Evolutionary conservation across 2,329 filamentous ascomycete species (phyloP).

Genomic region (Metarhizium brunneum): DNA sequence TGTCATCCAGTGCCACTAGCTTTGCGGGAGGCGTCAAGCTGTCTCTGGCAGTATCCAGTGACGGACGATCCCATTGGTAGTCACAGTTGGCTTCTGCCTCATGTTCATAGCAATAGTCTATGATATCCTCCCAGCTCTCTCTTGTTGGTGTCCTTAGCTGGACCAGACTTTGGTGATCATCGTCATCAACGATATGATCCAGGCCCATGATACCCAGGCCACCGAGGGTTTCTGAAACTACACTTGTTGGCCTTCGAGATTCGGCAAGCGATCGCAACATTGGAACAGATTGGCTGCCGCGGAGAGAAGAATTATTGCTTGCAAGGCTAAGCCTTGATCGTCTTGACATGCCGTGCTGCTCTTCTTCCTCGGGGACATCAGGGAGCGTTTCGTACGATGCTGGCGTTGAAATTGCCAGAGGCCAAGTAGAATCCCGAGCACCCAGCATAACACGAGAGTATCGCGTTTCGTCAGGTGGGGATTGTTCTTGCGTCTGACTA

Average conservation of each 20-base stretch:
- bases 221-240: conserved; percentile 44
- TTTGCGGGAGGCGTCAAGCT: conserved; percentile 12
- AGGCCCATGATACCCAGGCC: conserved; percentile 29
- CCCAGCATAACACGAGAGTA: conserved; percentile 32
- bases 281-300: conserved; percentile 47
- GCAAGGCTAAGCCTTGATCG: conserved; percentile 34
- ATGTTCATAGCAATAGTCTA: conserved; percentile 63
- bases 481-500: background rate
- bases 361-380: conserved; percentile 56
- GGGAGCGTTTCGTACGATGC: conserved; percentile 36
- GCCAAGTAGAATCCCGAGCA: conserved; percentile 34
- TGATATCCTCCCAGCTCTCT: conserved; percentile 58
- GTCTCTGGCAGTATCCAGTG: conserved; percentile 31
- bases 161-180: conserved; percentile 17
- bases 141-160: conserved; percentile 11
- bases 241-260: conserved; percentile 33
- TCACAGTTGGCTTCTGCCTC: conserved; percentile 58
- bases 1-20: conserved; percentile 15
- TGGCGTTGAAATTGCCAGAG: conserved; percentile 16
- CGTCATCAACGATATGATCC: background rate
- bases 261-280: conserved; percentile 37
- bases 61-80: conserved; percentile 54
- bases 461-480: conserved; percentile 9
- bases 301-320: conserved; percentile 41
- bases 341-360: conserved; percentile 29